These are phyloP conservation scores for Nosema muscidifuracis DNA, from an alignment of 371 early-diverging fungal genomes.

Conservation along the genomic window DNA sequence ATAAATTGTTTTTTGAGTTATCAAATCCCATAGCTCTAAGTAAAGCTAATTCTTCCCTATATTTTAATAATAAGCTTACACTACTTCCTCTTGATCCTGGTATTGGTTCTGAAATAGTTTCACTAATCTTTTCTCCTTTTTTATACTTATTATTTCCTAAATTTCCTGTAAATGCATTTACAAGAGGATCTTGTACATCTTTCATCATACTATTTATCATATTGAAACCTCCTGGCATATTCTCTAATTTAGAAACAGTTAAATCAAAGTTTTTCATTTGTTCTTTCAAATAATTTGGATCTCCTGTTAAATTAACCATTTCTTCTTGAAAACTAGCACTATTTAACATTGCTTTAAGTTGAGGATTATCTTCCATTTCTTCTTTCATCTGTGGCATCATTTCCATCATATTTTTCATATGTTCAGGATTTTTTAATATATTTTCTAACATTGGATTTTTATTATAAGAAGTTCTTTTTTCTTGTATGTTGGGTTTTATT, in stretches of 20 bases:
- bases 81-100: slow-evolving; percentile 45
- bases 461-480: slow-evolving; percentile 18
- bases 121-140: slow-evolving; percentile 40
- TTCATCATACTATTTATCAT: slow-evolving; percentile 62
- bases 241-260: slow-evolving; percentile 63
- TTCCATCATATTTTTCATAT: slow-evolving; percentile 57
- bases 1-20: slow-evolving; percentile 68
- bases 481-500: background rate
- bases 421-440: slow-evolving; percentile 58
- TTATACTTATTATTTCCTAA: slow-evolving; percentile 26
- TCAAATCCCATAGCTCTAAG: slow-evolving; percentile 76
- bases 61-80: slow-evolving; percentile 59
- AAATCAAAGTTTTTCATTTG: slow-evolving; percentile 63
- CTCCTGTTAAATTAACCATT: slow-evolving; percentile 55
- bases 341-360: slow-evolving; percentile 58
- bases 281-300: slow-evolving; percentile 61
- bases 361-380: slow-evolving; percentile 50
- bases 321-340: slow-evolving; percentile 58
- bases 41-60: slow-evolving; percentile 68
- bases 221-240: slow-evolving; percentile 63
- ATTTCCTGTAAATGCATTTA: background rate
- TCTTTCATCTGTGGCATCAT: slow-evolving; percentile 60
- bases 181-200: slow-evolving; percentile 58
- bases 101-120: slow-evolving; percentile 26
- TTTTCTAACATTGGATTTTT: slow-evolving; percentile 59